Conservation (phyloP, 441 rosid genomes). For the Populus hybrid region DNA sequence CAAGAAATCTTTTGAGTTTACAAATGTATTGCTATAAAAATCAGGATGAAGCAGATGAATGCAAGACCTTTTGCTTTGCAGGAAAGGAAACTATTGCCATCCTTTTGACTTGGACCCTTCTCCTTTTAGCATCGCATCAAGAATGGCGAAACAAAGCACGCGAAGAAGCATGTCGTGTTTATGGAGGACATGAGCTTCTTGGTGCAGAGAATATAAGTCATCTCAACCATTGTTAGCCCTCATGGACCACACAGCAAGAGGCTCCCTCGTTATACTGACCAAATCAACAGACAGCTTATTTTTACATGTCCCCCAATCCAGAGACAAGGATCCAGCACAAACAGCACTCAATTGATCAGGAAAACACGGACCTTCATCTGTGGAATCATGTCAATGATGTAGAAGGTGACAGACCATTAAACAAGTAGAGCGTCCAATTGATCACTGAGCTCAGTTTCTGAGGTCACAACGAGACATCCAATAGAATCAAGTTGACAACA, state of each 20-base stretch:
- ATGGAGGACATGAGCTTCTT: slow-evolving; percentile 28
- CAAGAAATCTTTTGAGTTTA: slow-evolving; percentile 35
- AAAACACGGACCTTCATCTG: too few species aligned
- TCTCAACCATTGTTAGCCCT: too few species aligned
- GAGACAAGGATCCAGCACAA: slow-evolving; percentile 21
- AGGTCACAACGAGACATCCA: neutral
- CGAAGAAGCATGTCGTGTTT: slow-evolving; percentile 47
- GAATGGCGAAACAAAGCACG: slow-evolving; percentile 68
- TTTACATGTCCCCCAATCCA: slow-evolving; percentile 9
- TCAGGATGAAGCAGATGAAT: slow-evolving; percentile 53
- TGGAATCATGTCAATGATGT: too few species aligned
- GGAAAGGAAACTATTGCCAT: slow-evolving; percentile 63
- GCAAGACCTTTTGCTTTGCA: slow-evolving; percentile 70
- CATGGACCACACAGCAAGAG: too few species aligned
- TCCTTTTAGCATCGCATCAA: slow-evolving; percentile 52
- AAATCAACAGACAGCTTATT: too few species aligned
- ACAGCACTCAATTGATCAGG: too few species aligned
- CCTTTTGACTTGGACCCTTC: slow-evolving; percentile 51
- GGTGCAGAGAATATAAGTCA: slow-evolving; percentile 39
- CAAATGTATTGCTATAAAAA: slow-evolving; percentile 41
- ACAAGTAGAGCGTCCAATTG: too few species aligned
- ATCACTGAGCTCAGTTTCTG: neutral
- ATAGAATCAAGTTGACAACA: neutral
- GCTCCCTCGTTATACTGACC: too few species aligned
- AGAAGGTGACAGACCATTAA: too few species aligned